phyloP scores from a whole-genome alignment of 116 monocot species.

The Cymodocea nodosa region DNA sequence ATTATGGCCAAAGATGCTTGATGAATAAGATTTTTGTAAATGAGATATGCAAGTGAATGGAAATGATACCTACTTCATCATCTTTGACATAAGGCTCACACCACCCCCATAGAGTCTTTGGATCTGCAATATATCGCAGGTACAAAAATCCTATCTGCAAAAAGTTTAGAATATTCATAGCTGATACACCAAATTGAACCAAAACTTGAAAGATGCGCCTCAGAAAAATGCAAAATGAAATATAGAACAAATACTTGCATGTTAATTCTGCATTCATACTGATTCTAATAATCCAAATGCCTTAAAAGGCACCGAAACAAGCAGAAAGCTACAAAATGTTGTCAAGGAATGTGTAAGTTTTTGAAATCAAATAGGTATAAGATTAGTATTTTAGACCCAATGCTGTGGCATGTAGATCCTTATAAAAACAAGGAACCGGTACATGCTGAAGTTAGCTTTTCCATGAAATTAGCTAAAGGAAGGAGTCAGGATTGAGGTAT shows the following conservation, averaged over 20 bases:
- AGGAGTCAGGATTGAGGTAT: too few species aligned
- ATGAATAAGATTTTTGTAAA: background rate
- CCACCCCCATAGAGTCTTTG: slow-evolving; percentile 89
- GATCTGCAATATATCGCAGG: slow-evolving; percentile 74
- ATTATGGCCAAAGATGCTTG: too few species aligned
- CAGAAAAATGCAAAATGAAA: background rate
- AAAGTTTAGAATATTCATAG: background rate
- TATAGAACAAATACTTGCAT: background rate
- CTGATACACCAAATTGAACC: background rate
- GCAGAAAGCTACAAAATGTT: too few species aligned
- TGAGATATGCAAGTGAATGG: background rate
- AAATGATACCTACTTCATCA: slow-evolving; percentile 55
- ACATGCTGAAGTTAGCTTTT: too few species aligned
- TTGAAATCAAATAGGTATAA: too few species aligned
- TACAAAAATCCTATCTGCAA: slow-evolving; percentile 80
- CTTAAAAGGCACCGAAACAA: too few species aligned
- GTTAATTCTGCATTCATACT: background rate
- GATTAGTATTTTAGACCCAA: too few species aligned
- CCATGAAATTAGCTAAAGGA: too few species aligned
- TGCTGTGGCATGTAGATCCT: too few species aligned
- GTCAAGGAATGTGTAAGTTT: too few species aligned
- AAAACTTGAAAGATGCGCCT: background rate
- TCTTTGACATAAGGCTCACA: slow-evolving; percentile 81
- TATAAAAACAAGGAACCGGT: too few species aligned
- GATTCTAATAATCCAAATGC: too few species aligned